These are phyloP conservation scores for Penicillium cataractarum DNA, from an alignment of 495 filamentous ascomycete species.

Conservation along the genomic window DNA sequence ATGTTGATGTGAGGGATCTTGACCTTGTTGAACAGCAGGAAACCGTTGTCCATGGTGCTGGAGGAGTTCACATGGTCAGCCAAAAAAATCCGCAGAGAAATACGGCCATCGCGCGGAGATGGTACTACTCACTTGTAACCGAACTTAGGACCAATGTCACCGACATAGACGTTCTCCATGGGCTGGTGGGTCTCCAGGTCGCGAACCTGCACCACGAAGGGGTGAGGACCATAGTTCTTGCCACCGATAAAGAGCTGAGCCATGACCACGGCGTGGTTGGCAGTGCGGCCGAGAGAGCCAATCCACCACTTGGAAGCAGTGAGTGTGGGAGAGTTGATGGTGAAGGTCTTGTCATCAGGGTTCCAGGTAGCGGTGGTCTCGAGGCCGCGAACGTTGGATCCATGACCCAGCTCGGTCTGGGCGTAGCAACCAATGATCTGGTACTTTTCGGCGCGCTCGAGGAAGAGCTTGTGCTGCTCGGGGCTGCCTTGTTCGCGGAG, in stretches of 20 bases:
- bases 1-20: slow-evolving; percentile 71
- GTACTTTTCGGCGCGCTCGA: slow-evolving; percentile 64
- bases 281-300: slow-evolving; percentile 69
- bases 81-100: neutral
- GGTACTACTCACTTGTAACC: slow-evolving; percentile 57
- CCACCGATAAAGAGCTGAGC: slow-evolving; percentile 67
- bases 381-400: slow-evolving; percentile 72
- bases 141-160: slow-evolving; percentile 76
- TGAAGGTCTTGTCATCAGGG: slow-evolving; percentile 67
- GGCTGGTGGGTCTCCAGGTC: slow-evolving; percentile 72
- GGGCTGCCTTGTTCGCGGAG: slow-evolving; percentile 68
- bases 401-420: slow-evolving; percentile 76
- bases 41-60: slow-evolving; percentile 77
- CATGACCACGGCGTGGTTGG: slow-evolving; percentile 77
- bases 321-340: slow-evolving; percentile 65
- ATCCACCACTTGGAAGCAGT: slow-evolving; percentile 83
- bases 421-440: slow-evolving; percentile 76
- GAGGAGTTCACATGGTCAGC: neutral
- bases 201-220: slow-evolving; percentile 75
- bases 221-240: slow-evolving; percentile 70
- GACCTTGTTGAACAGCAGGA: slow-evolving; percentile 70
- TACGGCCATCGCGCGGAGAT: neutral
- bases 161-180: slow-evolving; percentile 68
- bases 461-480: slow-evolving; percentile 70
- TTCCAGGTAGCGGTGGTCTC: slow-evolving; percentile 77